Conservation (phyloP, 805 yeast species). For the Saturnispora sanitii region DNA sequence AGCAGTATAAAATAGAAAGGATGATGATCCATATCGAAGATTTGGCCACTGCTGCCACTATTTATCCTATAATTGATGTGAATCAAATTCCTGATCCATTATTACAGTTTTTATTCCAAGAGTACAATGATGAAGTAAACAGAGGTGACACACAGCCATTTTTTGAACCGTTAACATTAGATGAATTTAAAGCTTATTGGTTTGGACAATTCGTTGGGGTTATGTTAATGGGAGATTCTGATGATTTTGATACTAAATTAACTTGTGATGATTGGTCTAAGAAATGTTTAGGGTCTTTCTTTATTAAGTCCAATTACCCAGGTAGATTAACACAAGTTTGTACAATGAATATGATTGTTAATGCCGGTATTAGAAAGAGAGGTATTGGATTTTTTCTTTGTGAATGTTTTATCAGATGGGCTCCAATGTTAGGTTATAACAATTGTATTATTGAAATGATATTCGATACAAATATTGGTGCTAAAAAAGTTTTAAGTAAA, state of each 20-base stretch:
- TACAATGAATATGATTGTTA: slow-evolving; percentile 79
- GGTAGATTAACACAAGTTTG: slow-evolving; percentile 93
- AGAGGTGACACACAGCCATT: slow-evolving; percentile 83
- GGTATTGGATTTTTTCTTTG: slow-evolving; percentile 83
- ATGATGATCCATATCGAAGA: slow-evolving; percentile 75
- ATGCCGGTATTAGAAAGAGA: slow-evolving; percentile 85
- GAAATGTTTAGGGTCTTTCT: slow-evolving; percentile 83
- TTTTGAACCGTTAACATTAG: slow-evolving; percentile 66
- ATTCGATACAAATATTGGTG: slow-evolving; percentile 80
- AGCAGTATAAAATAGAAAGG: slow-evolving; percentile 37
- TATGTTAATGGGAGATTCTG: slow-evolving; percentile 68
- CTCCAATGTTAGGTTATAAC: slow-evolving; percentile 79
- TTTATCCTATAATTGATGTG: slow-evolving; percentile 69
- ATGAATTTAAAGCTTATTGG: slow-evolving; percentile 80
- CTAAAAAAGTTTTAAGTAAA: slow-evolving; percentile 67
- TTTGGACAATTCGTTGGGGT: slow-evolving; percentile 75
- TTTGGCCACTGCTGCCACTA: slow-evolving; percentile 86
- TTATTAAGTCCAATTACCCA: slow-evolving; percentile 79
- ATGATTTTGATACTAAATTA: slow-evolving; percentile 32
- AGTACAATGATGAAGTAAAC: slow-evolving; percentile 85
- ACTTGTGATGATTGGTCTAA: slow-evolving; percentile 72
- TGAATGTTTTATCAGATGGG: slow-evolving; percentile 84
- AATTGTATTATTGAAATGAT: slow-evolving; percentile 77
- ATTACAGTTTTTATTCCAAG: slow-evolving; percentile 76
- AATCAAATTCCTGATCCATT: slow-evolving; percentile 69